A percentile compares a stretch with the other conserved stretches of the same genome.
phyloP scores from a whole-genome alignment of 164 flowering plant species.

The Cinnamomum micranthum region DNA sequence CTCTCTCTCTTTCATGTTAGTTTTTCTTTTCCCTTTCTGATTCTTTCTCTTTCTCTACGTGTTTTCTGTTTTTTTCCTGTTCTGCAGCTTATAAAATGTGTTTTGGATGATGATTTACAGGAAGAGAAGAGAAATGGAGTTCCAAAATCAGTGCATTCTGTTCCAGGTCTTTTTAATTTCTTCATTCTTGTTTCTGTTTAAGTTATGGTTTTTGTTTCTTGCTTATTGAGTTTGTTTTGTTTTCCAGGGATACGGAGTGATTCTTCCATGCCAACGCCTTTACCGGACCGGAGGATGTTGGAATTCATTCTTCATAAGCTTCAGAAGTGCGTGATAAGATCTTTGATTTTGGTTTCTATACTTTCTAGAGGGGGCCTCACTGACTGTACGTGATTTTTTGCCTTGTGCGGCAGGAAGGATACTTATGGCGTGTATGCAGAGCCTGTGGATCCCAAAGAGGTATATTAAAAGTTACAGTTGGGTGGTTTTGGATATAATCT shows the following conservation, averaged over 20 bases:
- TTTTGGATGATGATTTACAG: conserved; percentile 25
- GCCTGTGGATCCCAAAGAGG: conserved; percentile 98
- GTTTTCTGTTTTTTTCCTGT: background rate
- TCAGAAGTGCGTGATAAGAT: conserved; percentile 59
- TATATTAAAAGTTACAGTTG: conserved; percentile 13
- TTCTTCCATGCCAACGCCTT: conserved; percentile 28
- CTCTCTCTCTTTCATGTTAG: conserved; percentile 9
- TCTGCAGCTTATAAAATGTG: background rate
- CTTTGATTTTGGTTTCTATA: background rate
- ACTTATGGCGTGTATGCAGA: conserved; percentile 92
- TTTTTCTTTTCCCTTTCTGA: conserved; percentile 18
- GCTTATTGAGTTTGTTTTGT: background rate
- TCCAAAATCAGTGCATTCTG: conserved; percentile 26
- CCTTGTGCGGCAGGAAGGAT: conserved; percentile 69
- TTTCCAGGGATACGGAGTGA: conserved; percentile 42
- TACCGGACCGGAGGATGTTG: conserved; percentile 71
- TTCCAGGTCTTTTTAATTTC: conserved; percentile 34
- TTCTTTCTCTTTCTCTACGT: conserved; percentile 2
- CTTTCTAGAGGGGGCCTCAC: background rate
- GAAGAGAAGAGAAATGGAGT: conserved; percentile 25
- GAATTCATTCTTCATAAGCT: conserved; percentile 86
- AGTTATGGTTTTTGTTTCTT: background rate
- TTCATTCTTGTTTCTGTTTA: conserved; percentile 5
- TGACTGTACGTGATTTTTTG: background rate
- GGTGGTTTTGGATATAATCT: background rate